Evolutionary conservation across 768 basidiomycete species (phyloP).

Genomic region (Kwoniella dejecticola): DNA sequence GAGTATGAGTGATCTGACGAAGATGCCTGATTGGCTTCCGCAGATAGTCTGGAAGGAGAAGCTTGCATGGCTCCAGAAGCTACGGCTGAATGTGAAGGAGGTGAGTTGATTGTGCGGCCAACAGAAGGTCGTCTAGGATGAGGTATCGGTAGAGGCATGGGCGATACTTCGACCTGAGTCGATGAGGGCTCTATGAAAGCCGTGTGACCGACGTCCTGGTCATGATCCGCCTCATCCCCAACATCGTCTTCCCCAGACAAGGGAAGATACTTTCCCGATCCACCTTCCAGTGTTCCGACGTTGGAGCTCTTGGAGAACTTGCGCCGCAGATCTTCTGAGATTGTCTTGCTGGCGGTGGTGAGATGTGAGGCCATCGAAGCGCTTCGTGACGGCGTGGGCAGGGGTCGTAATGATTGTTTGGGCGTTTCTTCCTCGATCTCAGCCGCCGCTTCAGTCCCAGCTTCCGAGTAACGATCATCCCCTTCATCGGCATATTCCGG

Average conservation of each 20-base stretch:
- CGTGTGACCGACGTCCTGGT: not conserved
- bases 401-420: conserved; percentile 15
- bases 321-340: conserved; percentile 28
- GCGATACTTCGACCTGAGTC: conserved; percentile 9
- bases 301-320: conserved; percentile 25
- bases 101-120: not conserved
- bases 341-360: conserved; percentile 23
- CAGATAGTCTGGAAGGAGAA: conserved; percentile 13
- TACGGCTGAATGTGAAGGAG: conserved; percentile 1
- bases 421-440: conserved; percentile 17
- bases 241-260: conserved; percentile 36
- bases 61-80: not conserved
- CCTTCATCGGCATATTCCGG: not conserved
- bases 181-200: conserved; percentile 1
- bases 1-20: conserved; percentile 5
- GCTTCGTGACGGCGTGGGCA: conserved; percentile 21
- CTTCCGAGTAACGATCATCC: not conserved
- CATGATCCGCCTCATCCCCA: not conserved
- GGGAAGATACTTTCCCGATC: conserved; percentile 29
- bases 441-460: not conserved
- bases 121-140: conserved; percentile 12
- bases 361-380: conserved; percentile 29
- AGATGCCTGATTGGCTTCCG: not conserved
- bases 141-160: conserved; percentile 1
- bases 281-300: conserved; percentile 26